phyloP scores from a whole-genome alignment of 495 filamentous ascomycete species.

The Hypoxylon subgilvum region DNA sequence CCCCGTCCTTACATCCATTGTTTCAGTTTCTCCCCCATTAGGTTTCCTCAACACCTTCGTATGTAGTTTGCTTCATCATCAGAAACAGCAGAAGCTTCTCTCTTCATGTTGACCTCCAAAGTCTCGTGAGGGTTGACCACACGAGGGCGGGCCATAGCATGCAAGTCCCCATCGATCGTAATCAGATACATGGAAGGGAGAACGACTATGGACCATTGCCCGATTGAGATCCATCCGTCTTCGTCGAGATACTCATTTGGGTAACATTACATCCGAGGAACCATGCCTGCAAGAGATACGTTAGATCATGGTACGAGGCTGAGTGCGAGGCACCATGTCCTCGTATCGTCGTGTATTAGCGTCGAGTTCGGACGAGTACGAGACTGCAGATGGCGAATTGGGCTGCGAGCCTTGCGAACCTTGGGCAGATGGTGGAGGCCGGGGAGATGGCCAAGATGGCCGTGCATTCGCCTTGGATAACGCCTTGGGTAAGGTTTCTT shows the following conservation, averaged over 20 bases:
- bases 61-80: slow-evolving; percentile 10
- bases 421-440: slow-evolving; percentile 5
- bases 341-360: slow-evolving; percentile 53
- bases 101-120: slow-evolving; percentile 6
- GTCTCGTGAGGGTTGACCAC: slow-evolving; percentile 5
- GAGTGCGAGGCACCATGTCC: slow-evolving; percentile 51
- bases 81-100: slow-evolving; percentile 9
- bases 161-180: no score
- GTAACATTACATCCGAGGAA: no score
- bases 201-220: no score
- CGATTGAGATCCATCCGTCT: no score
- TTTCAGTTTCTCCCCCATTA: neutral
- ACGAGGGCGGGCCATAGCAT: neutral
- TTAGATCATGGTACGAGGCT: slow-evolving; percentile 55
- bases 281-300: neutral
- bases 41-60: neutral
- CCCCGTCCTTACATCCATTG: slow-evolving; percentile 13
- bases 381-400: slow-evolving; percentile 29
- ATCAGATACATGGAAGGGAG: no score
- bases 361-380: slow-evolving; percentile 45
- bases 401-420: neutral
- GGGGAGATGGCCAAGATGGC: no score
- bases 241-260: no score
- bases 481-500: slow-evolving; percentile 20
- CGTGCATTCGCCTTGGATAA: no score